These are phyloP conservation scores for Lactarius indigo DNA, from an alignment of 768 basidiomycete species.

Conservation along the genomic window DNA sequence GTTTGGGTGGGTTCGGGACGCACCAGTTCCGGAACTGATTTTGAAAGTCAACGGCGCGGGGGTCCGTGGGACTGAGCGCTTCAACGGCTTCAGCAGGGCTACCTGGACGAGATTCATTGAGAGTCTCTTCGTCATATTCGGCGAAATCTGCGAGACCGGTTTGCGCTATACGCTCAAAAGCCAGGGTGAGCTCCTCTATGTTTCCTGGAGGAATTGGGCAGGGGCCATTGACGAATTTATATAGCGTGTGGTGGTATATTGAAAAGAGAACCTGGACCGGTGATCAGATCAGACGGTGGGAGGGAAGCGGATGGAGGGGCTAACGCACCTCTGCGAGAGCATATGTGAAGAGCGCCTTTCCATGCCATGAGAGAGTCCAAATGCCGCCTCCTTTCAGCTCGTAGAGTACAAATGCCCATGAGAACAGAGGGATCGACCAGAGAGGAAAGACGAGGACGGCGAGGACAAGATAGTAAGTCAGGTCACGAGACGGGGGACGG, in stretches of 20 bases:
- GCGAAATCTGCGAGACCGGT: constrained; percentile 58
- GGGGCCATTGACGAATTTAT: constrained; percentile 44
- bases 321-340: constrained; percentile 55
- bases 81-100: constrained; percentile 59
- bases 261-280: constrained; percentile 60
- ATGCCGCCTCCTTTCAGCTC: constrained; percentile 43
- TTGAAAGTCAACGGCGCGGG: constrained; percentile 70
- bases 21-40: constrained; percentile 59
- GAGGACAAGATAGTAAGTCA: constrained; percentile 59
- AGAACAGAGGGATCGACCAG: constrained; percentile 58
- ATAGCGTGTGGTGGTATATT: constrained; percentile 55
- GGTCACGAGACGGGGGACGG: constrained; percentile 37
- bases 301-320: background rate
- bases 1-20: constrained; percentile 6
- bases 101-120: constrained; percentile 46
- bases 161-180: constrained; percentile 61
- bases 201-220: constrained; percentile 45
- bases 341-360: constrained; percentile 41
- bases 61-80: constrained; percentile 59
- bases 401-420: constrained; percentile 60
- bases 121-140: constrained; percentile 52
- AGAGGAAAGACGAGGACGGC: constrained; percentile 55
- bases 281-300: constrained; percentile 3
- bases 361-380: constrained; percentile 40
- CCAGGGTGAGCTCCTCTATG: constrained; percentile 51